These are phyloP conservation scores for Xylariaceae sp. DNA, from an alignment of 2,329 filamentous ascomycete genomes.

Conservation along the genomic window DNA sequence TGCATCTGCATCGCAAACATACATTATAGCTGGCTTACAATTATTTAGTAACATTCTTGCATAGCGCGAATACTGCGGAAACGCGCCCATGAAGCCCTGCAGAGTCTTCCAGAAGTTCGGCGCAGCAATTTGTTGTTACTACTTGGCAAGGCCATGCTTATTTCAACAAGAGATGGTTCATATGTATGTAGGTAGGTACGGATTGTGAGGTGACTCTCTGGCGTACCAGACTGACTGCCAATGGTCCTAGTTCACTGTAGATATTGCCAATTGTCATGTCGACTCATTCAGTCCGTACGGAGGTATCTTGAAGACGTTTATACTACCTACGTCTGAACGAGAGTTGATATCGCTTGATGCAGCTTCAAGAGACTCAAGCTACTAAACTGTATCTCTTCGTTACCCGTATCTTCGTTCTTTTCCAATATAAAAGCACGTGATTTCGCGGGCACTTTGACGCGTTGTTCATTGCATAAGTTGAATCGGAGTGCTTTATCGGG, in stretches of 20 bases:
- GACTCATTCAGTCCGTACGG: no score
- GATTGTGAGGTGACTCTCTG: no score
- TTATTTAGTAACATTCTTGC: conserved; percentile 18
- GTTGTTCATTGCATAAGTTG: conserved; percentile 4
- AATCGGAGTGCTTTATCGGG: not conserved
- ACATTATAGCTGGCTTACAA: conserved; percentile 8
- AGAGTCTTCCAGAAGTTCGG: conserved; percentile 57
- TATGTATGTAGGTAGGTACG: no score
- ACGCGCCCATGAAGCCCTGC: conserved; percentile 59
- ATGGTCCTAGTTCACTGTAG: no score
- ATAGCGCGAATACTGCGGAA: conserved; percentile 45
- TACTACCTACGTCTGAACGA: no score
- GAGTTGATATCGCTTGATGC: no score
- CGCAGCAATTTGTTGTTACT: conserved; percentile 36
- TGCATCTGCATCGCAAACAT: conserved; percentile 7
- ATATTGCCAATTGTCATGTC: no score
- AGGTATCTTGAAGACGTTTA: no score
- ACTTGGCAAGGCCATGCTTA: no score
- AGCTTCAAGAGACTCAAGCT: no score
- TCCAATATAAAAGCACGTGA: conserved; percentile 15
- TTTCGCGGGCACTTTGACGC: conserved; percentile 19
- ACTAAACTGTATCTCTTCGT: not conserved
- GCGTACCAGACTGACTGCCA: no score
- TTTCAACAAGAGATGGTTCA: no score
- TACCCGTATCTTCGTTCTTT: not conserved